These are phyloP conservation scores for Alternaria rosae DNA, from an alignment of 2,329 filamentous ascomycete species.

Conservation along the genomic window DNA sequence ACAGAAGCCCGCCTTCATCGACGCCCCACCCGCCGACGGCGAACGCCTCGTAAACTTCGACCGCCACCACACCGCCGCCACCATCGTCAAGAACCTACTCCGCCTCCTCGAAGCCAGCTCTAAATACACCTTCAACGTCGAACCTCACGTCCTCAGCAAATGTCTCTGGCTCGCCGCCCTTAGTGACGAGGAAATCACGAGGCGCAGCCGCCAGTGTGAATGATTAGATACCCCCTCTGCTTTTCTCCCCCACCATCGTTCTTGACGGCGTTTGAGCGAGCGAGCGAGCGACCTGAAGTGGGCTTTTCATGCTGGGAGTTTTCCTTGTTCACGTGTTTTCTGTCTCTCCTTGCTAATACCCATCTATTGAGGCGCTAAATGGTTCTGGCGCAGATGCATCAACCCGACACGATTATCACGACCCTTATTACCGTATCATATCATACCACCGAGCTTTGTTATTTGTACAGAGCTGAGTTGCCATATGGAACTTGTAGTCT, in stretches of 20 bases:
- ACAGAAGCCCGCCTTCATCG: constrained; percentile 78
- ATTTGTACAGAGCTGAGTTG: constrained; percentile 24
- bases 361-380: constrained; percentile 16
- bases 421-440: constrained; percentile 15
- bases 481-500: not conserved
- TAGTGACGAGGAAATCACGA: constrained; percentile 73
- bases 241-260: constrained; percentile 1
- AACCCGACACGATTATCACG: constrained; percentile 38
- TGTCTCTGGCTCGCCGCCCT: constrained; percentile 87
- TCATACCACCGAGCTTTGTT: constrained; percentile 12
- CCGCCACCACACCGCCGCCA: constrained; percentile 76
- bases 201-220: constrained; percentile 42
- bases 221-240: constrained; percentile 21
- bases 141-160: constrained; percentile 78
- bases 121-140: constrained; percentile 74
- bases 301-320: not conserved
- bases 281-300: constrained; percentile 1
- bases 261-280: constrained; percentile 20
- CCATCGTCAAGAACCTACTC: constrained; percentile 79
- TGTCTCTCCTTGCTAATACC: constrained; percentile 34
- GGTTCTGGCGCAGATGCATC: constrained; percentile 19
- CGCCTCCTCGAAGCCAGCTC: constrained; percentile 81
- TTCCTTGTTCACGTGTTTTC: constrained; percentile 6
- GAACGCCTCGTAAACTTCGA: constrained; percentile 84
- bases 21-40: constrained; percentile 64